Base-by-base conservation (phyloP, 768 basidiomycete species). In the Kwoniella sp. region DNA sequence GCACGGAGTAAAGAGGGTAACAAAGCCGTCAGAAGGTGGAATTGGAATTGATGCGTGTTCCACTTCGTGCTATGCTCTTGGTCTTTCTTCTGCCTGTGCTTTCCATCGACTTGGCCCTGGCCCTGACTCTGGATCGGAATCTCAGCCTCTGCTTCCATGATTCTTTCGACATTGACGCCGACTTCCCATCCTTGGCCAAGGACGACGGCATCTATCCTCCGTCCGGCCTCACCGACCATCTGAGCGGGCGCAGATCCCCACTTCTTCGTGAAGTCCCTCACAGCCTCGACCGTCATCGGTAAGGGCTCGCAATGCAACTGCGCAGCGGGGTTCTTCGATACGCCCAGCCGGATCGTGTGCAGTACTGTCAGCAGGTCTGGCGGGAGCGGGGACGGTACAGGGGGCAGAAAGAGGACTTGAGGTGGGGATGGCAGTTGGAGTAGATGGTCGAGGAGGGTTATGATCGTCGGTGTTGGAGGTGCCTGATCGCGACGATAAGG, bases 1-100 rank as follows among this genome's bases (percentile, higher is more conserved):
- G 90, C 89, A 26, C 90, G 87, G 17, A 96, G 86, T 2, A 95
- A 82, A 29, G 86, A 84, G 1, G 93, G 92, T 0, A 95, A 85
- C 0, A 96, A 84, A 5, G 91, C 83, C 1, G 92, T 93, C 7
- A 86, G 84, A 4, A 93, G 84, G 61, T 93, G 82, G 81, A 93
- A 94, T 1, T 77, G 73, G 50, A 73, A 73, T 72, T 81, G 67
- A 23, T 73, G 69, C n/a, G 66, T 72, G 0, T 71, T 71, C 79
- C 79, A 80, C 28, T 48, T 25, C 29, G 48, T 41, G 4, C 55
- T 45, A 4, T 45, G 41, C 41, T 45, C 45, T 55, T 48, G 17
- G 13, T 47, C 53, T 25, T 54, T 34, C 47, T 51, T 50, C 20
- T 37, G 15, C n/a, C 11, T 38, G 34, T 26, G 4, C 7, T 9